phyloP scores from a whole-genome alignment of 306 rosid species.

The Macrotyloma uniflorum region DNA sequence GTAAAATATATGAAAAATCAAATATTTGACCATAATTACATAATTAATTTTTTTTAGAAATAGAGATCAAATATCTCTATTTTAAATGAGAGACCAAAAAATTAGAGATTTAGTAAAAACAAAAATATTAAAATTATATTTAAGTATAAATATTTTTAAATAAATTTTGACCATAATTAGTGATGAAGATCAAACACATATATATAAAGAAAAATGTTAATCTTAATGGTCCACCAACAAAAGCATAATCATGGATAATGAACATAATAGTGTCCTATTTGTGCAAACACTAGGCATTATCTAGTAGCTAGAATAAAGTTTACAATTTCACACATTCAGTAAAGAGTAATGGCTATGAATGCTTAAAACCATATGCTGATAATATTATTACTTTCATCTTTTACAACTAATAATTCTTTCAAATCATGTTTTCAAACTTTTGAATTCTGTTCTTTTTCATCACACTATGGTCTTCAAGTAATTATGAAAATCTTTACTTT shows the following conservation, averaged over 20 bases:
- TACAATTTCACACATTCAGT: not conserved
- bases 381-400: not conserved
- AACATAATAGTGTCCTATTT: not conserved
- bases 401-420: not conserved
- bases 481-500: constrained; percentile 45
- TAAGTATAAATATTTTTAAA: too few relatives aligned
- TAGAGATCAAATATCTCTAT: too few relatives aligned
- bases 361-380: too few relatives aligned
- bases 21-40: too few relatives aligned
- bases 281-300: not conserved
- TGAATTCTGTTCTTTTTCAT: constrained; percentile 5
- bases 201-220: not conserved
- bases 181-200: too few relatives aligned
- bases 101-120: too few relatives aligned
- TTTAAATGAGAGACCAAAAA: too few relatives aligned
- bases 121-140: too few relatives aligned
- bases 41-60: too few relatives aligned
- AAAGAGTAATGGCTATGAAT: too few relatives aligned
- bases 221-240: not conserved
- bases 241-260: not conserved
- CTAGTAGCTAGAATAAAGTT: not conserved
- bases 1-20: too few relatives aligned
- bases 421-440: not conserved
- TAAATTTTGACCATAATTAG: too few relatives aligned
- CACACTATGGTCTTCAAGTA: constrained; percentile 11